Evolutionary conservation across 1,284 basidiomycete genomes (phyloP), one percentile per base, ranked within the genome.

Genomic region (Trichosporon coremiiforme): DNA sequence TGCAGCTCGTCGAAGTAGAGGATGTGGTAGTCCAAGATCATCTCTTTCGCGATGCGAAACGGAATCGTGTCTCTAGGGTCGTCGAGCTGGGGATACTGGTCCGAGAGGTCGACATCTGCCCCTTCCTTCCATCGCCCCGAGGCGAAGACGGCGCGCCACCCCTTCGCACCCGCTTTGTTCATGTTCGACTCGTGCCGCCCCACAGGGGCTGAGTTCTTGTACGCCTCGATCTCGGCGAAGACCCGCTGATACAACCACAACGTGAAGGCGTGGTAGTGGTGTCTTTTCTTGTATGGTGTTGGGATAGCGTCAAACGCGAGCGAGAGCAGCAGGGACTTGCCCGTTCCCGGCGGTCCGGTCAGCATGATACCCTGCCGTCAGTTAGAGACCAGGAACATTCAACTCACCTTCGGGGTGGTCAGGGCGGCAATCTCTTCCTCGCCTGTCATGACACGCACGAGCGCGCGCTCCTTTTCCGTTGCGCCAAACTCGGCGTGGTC

Each of bases 1-100:
- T 91, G 90, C 1, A 90, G 84, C 81, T 92, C 89, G 78, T 91
- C 90, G 77, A 91, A 90, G 75, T 85, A 78, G 78, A 87, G 68
- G 77, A 85, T 69, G 73, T 83, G 82, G 72, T 86, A 83, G 67
- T 81, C 75, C 36, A 80, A 66, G 25, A 82, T 84, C 83, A 83
- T 83, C 64, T 82, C 76, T 47, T 78, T 75, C 0, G 81, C 80
- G n/a, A 85, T 82, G 22, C 78, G 82, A 65, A 84, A 84, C 25
- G 82, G 78, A 57, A 84, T 84, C 15, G 79, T 79, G 65, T 84
- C 80, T 60, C 79, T 74, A 55, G 77, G 75, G 55, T 79, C 80
- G 64, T 76, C 77, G 20, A 68, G 72, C 64, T 63, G 38, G 22
- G 65, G 47, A 64, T 73, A 62, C 7, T 62, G 57, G 6, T 73